Evolutionary conservation across 228 moss, liverwort and hornwort species (phyloP).

Genomic region (Sphagnum magellanicum): DNA sequence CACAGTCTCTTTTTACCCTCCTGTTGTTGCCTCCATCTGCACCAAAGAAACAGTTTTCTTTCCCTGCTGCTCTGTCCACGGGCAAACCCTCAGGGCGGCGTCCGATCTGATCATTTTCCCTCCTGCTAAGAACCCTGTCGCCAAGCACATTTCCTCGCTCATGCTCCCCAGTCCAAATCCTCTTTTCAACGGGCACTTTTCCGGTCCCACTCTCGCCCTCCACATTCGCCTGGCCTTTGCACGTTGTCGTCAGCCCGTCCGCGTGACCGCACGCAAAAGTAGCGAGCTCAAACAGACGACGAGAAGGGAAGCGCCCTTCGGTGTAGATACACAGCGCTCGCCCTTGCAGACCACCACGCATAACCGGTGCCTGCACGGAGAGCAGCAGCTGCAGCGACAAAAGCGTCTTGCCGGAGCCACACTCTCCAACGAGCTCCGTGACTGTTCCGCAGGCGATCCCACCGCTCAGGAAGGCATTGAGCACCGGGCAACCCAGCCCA

Average conservation of each 20-base stretch:
- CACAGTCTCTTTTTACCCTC: too few relatives aligned
- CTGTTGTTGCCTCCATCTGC: too few relatives aligned
- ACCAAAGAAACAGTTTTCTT: background rate
- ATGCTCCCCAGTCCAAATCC: background rate
- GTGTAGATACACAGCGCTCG: slow-evolving; percentile 40
- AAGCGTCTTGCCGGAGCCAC: slow-evolving; percentile 34
- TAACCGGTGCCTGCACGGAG: slow-evolving; percentile 27
- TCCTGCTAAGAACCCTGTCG: background rate
- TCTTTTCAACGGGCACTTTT: background rate
- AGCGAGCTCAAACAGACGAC: slow-evolving; percentile 32
- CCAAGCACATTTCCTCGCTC: background rate
- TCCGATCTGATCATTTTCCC: background rate
- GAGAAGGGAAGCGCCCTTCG: slow-evolving; percentile 28
- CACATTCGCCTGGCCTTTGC: background rate
- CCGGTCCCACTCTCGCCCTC: background rate
- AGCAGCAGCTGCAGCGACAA: slow-evolving; percentile 32
- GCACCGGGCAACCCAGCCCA: slow-evolving; percentile 20
- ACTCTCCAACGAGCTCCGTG: slow-evolving; percentile 42
- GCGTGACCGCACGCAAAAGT: slow-evolving; percentile 2
- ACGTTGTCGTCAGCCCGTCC: background rate
- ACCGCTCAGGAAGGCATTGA: slow-evolving; percentile 25
- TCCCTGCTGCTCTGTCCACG: background rate
- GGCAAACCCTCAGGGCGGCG: background rate
- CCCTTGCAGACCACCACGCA: slow-evolving; percentile 29
- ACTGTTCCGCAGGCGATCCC: slow-evolving; percentile 37